Conservation (phyloP, 257 asterid species). For the Solanum appendiculatum region DNA sequence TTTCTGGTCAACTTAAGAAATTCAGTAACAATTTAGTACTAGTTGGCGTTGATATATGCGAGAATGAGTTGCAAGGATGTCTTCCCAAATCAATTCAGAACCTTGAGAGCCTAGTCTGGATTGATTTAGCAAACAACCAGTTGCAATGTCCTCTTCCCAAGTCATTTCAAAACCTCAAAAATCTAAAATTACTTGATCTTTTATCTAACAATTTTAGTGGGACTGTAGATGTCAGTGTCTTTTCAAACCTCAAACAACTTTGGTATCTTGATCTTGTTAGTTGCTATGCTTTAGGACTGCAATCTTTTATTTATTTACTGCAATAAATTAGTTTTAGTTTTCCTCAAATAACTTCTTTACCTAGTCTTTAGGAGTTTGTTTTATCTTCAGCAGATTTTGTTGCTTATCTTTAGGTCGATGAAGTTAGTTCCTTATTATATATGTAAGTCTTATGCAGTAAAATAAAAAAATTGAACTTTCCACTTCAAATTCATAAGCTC, state of each 20-base stretch:
- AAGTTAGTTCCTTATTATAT: too few relatives aligned
- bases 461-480: too few relatives aligned
- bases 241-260: background rate
- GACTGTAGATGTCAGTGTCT: background rate
- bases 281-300: too few relatives aligned
- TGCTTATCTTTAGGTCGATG: too few relatives aligned
- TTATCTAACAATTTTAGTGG: background rate
- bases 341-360: too few relatives aligned
- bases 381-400: too few relatives aligned
- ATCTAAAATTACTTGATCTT: background rate
- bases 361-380: too few relatives aligned
- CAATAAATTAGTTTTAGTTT: too few relatives aligned
- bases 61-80: constrained; percentile 5
- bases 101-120: background rate
- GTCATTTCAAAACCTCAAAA: constrained; percentile 11
- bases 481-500: too few relatives aligned
- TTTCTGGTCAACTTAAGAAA: constrained; percentile 8
- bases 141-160: constrained; percentile 11
- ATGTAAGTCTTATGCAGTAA: too few relatives aligned
- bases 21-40: background rate
- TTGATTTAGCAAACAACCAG: background rate
- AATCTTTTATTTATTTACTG: too few relatives aligned
- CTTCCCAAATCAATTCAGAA: constrained; percentile 12
- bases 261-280: background rate
- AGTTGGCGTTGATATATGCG: background rate